Evolutionary conservation across 805 yeast genomes (phyloP).

Genomic region (Hanseniaspora mollemarum): DNA sequence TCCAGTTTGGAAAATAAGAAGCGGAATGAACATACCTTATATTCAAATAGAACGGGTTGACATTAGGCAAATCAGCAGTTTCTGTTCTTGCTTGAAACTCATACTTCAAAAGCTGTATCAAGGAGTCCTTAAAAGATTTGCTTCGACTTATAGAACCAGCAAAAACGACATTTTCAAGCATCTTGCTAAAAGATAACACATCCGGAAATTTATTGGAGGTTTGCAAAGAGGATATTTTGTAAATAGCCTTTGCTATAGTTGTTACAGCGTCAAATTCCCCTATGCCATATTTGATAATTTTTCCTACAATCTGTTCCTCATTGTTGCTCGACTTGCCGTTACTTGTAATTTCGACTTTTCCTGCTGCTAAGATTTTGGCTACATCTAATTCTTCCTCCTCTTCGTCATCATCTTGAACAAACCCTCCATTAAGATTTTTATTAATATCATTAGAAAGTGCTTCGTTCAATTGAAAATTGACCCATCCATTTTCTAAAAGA

Average conservation of each 20-base stretch:
- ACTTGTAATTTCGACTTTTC: background rate
- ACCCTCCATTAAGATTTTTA: background rate
- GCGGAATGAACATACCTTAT: conserved; percentile 4
- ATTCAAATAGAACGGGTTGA: background rate
- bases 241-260: background rate
- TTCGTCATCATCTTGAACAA: background rate
- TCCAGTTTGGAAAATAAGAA: conserved; percentile 12
- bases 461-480: background rate
- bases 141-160: conserved; percentile 7
- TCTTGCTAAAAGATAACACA: conserved; percentile 1
- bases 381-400: conserved; percentile 15
- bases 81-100: background rate
- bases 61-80: background rate
- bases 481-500: conserved; percentile 10
- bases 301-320: background rate
- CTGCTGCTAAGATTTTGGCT: conserved; percentile 13
- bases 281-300: background rate
- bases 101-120: conserved; percentile 5
- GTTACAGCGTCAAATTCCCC: background rate
- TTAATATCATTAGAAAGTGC: background rate
- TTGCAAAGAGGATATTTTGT: conserved; percentile 1
- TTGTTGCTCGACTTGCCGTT: background rate
- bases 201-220: background rate
- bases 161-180: conserved; percentile 9
- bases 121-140: conserved; percentile 4